Percentiles rank a stretch among this genome's conserved stretches.
phyloP scores from a whole-genome alignment of 352 stramenopile genomes.

The Aphanomyces invadans region DNA sequence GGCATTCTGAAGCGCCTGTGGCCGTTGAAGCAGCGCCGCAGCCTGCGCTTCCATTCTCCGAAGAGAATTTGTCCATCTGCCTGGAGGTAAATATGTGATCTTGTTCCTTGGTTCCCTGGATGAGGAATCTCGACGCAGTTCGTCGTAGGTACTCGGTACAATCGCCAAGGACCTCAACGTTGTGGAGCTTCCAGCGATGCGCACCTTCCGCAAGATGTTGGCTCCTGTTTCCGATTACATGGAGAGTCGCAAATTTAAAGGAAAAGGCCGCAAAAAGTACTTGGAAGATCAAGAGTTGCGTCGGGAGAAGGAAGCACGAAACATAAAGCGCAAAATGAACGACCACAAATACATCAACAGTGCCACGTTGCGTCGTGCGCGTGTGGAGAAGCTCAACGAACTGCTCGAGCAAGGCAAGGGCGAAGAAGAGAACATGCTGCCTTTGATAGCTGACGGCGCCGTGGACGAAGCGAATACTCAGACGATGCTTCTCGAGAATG shows the following conservation, averaged over 20 bases:
- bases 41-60: conserved; percentile 50
- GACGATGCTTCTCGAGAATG: conserved; percentile 3
- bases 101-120: background rate
- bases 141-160: conserved; percentile 44
- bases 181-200: conserved; percentile 68
- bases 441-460: conserved; percentile 90
- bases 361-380: conserved; percentile 82
- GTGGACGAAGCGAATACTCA: conserved; percentile 44
- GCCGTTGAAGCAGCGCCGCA: background rate
- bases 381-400: conserved; percentile 87
- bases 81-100: conserved; percentile 42
- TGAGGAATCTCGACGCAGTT: background rate
- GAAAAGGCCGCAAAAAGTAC: conserved; percentile 79
- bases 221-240: conserved; percentile 68
- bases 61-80: conserved; percentile 49
- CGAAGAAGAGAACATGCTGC: conserved; percentile 55
- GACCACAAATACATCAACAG: conserved; percentile 92
- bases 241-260: conserved; percentile 78
- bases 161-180: conserved; percentile 44
- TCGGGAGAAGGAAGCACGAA: conserved; percentile 73
- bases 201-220: conserved; percentile 67
- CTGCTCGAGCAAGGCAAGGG: conserved; percentile 80
- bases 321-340: conserved; percentile 83
- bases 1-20: too few relatives aligned
- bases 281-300: conserved; percentile 80